Conservation (phyloP, 2,329 filamentous ascomycete genomes). For the Ophiostoma angusticollis region DNA sequence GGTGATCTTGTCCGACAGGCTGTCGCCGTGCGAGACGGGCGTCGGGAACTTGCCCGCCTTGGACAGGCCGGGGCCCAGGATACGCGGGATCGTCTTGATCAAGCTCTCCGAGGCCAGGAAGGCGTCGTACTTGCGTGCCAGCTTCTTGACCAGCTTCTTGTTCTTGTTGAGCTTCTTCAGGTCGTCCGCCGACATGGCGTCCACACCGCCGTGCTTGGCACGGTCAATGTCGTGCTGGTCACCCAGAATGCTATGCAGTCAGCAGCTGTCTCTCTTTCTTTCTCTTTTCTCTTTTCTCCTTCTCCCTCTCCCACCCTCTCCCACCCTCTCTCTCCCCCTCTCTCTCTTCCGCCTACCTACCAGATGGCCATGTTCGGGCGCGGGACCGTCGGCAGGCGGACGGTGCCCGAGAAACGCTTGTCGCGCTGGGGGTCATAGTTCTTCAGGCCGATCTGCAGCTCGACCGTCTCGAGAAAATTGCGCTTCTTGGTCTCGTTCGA, state of each 20-base stretch:
- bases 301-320: too few species aligned
- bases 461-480: slow-evolving; percentile 62
- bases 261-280: background rate
- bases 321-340: background rate
- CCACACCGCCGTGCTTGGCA: slow-evolving; percentile 97
- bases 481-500: slow-evolving; percentile 86
- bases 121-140: slow-evolving; percentile 99
- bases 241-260: slow-evolving; percentile 41
- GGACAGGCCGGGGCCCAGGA: slow-evolving; percentile 94
- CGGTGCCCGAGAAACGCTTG: slow-evolving; percentile 99
- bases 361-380: slow-evolving; percentile 42
- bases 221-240: slow-evolving; percentile 96
- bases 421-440: slow-evolving; percentile 99
- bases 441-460: slow-evolving; percentile 66
- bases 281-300: too few species aligned
- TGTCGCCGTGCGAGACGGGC: slow-evolving; percentile 91
- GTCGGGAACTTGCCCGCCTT: slow-evolving; percentile 99
- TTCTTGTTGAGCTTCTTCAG: slow-evolving; percentile 99
- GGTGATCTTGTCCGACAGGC: slow-evolving; percentile 88
- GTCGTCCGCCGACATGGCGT: slow-evolving; percentile 97
- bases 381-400: slow-evolving; percentile 85
- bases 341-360: background rate
- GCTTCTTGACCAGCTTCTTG: slow-evolving; percentile 99
- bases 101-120: slow-evolving; percentile 94
- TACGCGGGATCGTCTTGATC: slow-evolving; percentile 99